Percentiles rank a stretch among this genome's conserved stretches.
These are phyloP conservation scores for Phytophthora macrochlamydospora DNA, from an alignment of 352 stramenopile species.

Conservation along the genomic window DNA sequence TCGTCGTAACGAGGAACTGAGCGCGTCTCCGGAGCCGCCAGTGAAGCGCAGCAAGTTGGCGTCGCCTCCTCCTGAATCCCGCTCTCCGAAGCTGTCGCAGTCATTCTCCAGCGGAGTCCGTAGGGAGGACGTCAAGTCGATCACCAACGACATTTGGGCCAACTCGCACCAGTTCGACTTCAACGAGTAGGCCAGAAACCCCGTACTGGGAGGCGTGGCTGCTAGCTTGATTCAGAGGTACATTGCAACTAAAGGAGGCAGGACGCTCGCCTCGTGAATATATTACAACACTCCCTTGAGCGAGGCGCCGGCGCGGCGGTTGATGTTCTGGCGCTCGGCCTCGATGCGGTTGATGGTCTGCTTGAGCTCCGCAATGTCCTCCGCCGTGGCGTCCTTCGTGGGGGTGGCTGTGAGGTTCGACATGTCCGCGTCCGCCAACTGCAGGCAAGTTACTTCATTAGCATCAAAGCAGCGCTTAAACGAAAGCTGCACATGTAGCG, in stretches of 20 bases:
- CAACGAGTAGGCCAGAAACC: conserved; percentile 35
- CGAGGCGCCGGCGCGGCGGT: conserved; percentile 75
- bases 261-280: conserved; percentile 23
- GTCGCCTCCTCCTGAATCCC: conserved; percentile 18
- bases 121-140: conserved; percentile 58
- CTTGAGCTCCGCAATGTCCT: conserved; percentile 83
- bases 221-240: conserved; percentile 24
- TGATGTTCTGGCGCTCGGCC: conserved; percentile 78
- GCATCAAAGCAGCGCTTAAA: background rate
- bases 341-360: conserved; percentile 76
- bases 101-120: conserved; percentile 30
- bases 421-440: conserved; percentile 90
- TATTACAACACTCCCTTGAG: conserved; percentile 80
- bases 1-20: background rate
- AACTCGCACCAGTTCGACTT: conserved; percentile 85
- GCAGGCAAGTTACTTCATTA: background rate
- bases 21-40: conserved; percentile 8
- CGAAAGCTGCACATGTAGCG: too few species aligned
- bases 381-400: conserved; percentile 75
- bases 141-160: conserved; percentile 83
- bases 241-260: conserved; percentile 24
- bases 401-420: conserved; percentile 83
- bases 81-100: conserved; percentile 31
- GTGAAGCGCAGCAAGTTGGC: conserved; percentile 37
- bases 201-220: background rate